Conservation (phyloP, 192 early-diverging fungal species). For the Coemansia brasiliensis region DNA sequence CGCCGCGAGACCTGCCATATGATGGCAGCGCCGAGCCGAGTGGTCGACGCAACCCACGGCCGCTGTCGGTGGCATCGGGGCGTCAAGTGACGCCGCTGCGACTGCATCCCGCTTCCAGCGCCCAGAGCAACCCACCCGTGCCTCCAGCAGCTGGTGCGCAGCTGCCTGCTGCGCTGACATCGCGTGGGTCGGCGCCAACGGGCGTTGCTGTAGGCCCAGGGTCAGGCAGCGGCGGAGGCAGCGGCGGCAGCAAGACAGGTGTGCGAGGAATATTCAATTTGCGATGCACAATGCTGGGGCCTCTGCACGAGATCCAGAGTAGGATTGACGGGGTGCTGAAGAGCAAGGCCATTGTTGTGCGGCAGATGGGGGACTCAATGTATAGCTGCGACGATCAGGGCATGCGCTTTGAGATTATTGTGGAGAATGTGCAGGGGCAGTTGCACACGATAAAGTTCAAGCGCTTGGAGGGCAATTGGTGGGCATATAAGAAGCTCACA, state of each 20-base stretch:
- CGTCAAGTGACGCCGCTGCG: constrained; percentile 44
- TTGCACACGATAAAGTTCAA: constrained; percentile 46
- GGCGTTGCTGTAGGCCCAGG: constrained; percentile 9
- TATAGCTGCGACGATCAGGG: constrained; percentile 44
- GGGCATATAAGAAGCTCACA: constrained; percentile 43
- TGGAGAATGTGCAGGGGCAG: constrained; percentile 42
- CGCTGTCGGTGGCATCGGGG: constrained; percentile 35
- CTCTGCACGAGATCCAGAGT: constrained; percentile 36
- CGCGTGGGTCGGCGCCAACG: constrained; percentile 29
- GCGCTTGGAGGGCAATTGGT: constrained; percentile 44
- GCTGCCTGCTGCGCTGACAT: constrained; percentile 38
- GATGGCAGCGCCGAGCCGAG: constrained; percentile 11
- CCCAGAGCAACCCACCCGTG: constrained; percentile 21
- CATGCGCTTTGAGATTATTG: constrained; percentile 37
- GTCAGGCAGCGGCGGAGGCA: background rate
- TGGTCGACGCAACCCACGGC: constrained; percentile 27
- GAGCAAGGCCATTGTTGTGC: constrained; percentile 26
- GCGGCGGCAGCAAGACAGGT: constrained; percentile 11
- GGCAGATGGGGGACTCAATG: constrained; percentile 27
- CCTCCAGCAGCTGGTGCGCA: constrained; percentile 23
- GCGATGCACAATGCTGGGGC: constrained; percentile 42
- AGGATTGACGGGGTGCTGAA: constrained; percentile 37
- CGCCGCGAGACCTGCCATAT: constrained; percentile 29
- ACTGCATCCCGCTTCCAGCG: constrained; percentile 35
- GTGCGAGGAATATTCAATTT: constrained; percentile 41